Evolutionary conservation across 2,329 filamentous ascomycete genomes (phyloP), one percentile per base, ranked within the genome.

Genomic region (Sporothrix euskadiensis): DNA sequence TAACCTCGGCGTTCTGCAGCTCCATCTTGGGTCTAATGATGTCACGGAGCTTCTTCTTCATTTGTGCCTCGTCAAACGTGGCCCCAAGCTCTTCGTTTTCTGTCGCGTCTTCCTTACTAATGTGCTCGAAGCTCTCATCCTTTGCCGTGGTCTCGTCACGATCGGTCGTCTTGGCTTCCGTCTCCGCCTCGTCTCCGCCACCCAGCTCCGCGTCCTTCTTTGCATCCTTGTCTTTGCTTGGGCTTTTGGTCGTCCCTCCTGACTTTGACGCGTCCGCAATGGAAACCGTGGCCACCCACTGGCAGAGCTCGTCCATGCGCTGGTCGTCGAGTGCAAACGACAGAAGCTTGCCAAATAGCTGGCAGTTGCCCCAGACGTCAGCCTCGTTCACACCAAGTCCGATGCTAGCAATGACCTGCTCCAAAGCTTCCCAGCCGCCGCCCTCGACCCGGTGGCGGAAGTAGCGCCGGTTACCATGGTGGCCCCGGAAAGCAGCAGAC

Each of bases 381-480:
- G 89, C 86, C 76, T 92, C 90, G 73, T 86, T 86, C 76, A 87
- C 88, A 71, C 91, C 86, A 71, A 90, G 82, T 47, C 91, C 88
- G 80, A 90, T 89, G 80, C 89, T 89, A 75, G 88, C 88, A 83
- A 94, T 87, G 6, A 88, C 88, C 79, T 92, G 88, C 78, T 96
- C 91, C 72, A 98, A 81, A 8, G 90, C 88, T 76, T 90, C 86
- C 91, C 94, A 97, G 3, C 95, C 94, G 73, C 91, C 92, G 30
- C 89, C 90, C 74, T 92, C 88, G 41, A 97, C 89, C 76, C 89
- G 87, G 77, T 90, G 90, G 74, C 89, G 88, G 80, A 98, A 98
- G 83, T 95, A 98, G 77, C 92, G 89, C 78, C 91, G 88, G 82
- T 98, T 99, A 26, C 94, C 95, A 65, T 91, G 87, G 81, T 98